A percentile compares a stretch with the other conserved stretches of the same genome.
Conservation (phyloP, 148 eudicot genomes). For the Arctostaphylos glauca region DNA sequence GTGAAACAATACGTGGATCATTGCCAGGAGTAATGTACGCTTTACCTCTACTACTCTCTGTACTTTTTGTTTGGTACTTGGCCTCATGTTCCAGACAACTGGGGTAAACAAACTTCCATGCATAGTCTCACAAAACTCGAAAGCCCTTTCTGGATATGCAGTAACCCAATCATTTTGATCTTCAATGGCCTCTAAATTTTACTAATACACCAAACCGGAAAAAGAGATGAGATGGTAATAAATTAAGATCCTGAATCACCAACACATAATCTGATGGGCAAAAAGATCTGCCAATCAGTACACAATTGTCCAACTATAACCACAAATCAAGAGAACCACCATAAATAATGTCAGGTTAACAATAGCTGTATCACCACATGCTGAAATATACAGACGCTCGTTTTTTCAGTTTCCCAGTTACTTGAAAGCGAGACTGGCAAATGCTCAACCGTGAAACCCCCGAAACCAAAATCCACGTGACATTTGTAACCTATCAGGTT, state of each 20-base stretch:
- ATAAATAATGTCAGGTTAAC: conserved; percentile 3
- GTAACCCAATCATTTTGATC: background rate
- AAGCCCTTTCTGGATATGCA: background rate
- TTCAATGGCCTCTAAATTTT: background rate
- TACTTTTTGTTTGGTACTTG: too few species aligned
- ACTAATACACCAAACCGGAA: background rate
- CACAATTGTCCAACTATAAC: background rate
- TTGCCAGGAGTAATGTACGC: too few species aligned
- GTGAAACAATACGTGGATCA: too few species aligned
- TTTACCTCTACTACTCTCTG: too few species aligned
- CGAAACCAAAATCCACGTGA: background rate
- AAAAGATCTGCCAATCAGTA: background rate
- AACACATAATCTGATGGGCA: background rate
- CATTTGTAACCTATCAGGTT: background rate
- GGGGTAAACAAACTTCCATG: too few species aligned
- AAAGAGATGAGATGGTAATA: background rate
- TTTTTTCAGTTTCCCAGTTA: conserved; percentile 6
- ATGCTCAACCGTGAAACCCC: background rate
- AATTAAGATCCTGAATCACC: background rate
- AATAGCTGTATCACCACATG: background rate
- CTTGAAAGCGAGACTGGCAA: background rate
- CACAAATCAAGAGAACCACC: background rate
- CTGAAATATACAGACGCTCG: conserved; percentile 9
- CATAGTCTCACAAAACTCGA: too few species aligned
- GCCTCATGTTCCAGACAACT: too few species aligned